phyloP scores from a whole-genome alignment of 1,284 basidiomycete species.

The Taiwanofungus camphoratus region DNA sequence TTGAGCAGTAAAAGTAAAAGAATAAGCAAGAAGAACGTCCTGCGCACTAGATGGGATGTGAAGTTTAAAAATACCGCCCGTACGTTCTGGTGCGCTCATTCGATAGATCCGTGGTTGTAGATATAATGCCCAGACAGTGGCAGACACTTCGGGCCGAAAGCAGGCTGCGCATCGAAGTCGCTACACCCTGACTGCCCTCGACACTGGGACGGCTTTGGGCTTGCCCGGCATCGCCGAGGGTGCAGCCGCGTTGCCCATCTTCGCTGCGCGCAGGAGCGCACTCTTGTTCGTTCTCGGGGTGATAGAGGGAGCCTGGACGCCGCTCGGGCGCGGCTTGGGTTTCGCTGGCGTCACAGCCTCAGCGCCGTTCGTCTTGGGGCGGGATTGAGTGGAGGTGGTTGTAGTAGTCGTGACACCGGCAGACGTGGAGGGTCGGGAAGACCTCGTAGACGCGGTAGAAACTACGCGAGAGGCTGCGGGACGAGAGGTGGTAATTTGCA shows the following conservation, averaged over 20 bases:
- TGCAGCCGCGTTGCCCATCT: slow-evolving; percentile 37
- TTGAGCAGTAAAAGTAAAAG: no score
- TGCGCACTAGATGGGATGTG: no score
- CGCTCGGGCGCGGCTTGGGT: slow-evolving; percentile 46
- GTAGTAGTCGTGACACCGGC: not conserved
- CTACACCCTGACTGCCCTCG: slow-evolving; percentile 17
- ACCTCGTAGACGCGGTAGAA: slow-evolving; percentile 20
- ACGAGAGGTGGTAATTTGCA: slow-evolving; percentile 22
- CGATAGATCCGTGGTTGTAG: no score
- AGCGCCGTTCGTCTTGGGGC: not conserved
- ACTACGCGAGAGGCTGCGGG: slow-evolving; percentile 20
- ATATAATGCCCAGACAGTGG: no score
- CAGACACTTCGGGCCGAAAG: no score
- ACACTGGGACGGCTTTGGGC: slow-evolving; percentile 11
- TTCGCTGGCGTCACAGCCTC: slow-evolving; percentile 11
- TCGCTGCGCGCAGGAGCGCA: slow-evolving; percentile 64
- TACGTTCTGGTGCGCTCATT: no score
- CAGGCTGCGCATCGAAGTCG: no score
- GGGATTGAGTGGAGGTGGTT: no score
- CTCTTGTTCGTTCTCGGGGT: slow-evolving; percentile 67
- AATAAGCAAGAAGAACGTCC: no score
- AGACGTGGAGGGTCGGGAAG: slow-evolving; percentile 12
- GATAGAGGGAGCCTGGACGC: slow-evolving; percentile 51
- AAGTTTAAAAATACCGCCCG: no score
- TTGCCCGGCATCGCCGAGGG: slow-evolving; percentile 11